phyloP scores from a whole-genome alignment of 2,329 filamentous ascomycete genomes.

The Sphaerulina musiva region DNA sequence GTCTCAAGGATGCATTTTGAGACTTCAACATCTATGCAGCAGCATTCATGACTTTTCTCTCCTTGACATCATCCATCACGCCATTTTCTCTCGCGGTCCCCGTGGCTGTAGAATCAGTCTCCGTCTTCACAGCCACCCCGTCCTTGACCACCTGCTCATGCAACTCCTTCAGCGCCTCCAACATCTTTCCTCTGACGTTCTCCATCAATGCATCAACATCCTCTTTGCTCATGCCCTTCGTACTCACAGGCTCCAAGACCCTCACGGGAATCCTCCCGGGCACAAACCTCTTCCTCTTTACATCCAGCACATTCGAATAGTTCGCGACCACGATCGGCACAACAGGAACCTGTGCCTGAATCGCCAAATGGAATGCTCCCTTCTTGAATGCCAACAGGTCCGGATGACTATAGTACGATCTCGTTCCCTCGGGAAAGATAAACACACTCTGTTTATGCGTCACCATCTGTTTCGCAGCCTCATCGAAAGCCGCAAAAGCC shows the following conservation, averaged over 20 bases:
- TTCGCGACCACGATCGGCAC: conserved; percentile 64
- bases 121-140: conserved; percentile 18
- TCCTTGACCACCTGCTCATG: conserved; percentile 28
- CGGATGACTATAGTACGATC: conserved; percentile 78
- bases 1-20: neutral
- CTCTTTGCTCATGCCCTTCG: conserved; percentile 61
- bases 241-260: conserved; percentile 78
- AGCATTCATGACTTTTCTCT: conserved; percentile 15
- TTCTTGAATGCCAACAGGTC: conserved; percentile 94
- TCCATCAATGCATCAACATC: conserved; percentile 71
- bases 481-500: conserved; percentile 76
- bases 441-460: conserved; percentile 61
- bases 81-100: conserved; percentile 18
- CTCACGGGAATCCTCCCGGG: conserved; percentile 50
- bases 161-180: conserved; percentile 50
- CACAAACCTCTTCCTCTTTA: conserved; percentile 39
- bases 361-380: conserved; percentile 90
- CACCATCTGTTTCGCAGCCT: conserved; percentile 74
- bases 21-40: conserved; percentile 7
- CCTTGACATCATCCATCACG: conserved; percentile 14
- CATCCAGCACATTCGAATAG: conserved; percentile 44
- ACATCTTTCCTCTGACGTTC: conserved; percentile 67
- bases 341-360: conserved; percentile 89
- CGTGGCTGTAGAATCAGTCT: conserved; percentile 10
- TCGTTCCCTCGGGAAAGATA: conserved; percentile 88